Conservation (phyloP, 768 basidiomycete species). For the Heimioporus sp. region DNA sequence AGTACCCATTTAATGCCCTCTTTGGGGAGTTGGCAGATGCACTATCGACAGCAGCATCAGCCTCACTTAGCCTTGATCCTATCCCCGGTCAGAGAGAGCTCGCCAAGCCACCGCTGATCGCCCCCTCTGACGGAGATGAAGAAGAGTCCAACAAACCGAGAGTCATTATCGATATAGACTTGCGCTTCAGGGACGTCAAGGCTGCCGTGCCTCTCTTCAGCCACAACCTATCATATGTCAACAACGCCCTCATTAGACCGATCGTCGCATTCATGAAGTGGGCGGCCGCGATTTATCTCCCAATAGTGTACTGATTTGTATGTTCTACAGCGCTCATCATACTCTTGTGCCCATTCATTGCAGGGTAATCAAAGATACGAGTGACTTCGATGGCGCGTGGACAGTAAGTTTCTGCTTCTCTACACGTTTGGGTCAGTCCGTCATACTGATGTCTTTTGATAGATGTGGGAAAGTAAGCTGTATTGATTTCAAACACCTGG, state of each 20-base stretch:
- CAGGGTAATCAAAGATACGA: conserved; percentile 76
- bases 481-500: neutral
- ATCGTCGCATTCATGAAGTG: conserved; percentile 99
- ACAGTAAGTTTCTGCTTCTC: conserved; percentile 62
- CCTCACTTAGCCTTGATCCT: conserved; percentile 46
- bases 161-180: conserved; percentile 86
- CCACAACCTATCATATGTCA: conserved; percentile 84
- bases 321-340: conserved; percentile 70
- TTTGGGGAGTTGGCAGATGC: conserved; percentile 90
- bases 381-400: conserved; percentile 95
- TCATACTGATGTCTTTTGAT: conserved; percentile 7
- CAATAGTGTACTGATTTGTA: neutral
- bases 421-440: neutral
- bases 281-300: conserved; percentile 24
- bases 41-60: conserved; percentile 61
- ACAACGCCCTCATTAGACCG: conserved; percentile 88
- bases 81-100: conserved; percentile 88
- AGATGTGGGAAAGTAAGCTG: conserved; percentile 91
- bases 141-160: conserved; percentile 38
- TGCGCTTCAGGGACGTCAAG: conserved; percentile 93
- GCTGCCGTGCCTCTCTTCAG: conserved; percentile 93
- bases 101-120: conserved; percentile 80
- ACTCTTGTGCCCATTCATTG: conserved; percentile 95
- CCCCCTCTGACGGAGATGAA: conserved; percentile 48
- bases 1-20: conserved; percentile 72